Evolutionary conservation across 495 filamentous ascomycete species (phyloP).

Genomic region (Annulohypoxylon stygium): DNA sequence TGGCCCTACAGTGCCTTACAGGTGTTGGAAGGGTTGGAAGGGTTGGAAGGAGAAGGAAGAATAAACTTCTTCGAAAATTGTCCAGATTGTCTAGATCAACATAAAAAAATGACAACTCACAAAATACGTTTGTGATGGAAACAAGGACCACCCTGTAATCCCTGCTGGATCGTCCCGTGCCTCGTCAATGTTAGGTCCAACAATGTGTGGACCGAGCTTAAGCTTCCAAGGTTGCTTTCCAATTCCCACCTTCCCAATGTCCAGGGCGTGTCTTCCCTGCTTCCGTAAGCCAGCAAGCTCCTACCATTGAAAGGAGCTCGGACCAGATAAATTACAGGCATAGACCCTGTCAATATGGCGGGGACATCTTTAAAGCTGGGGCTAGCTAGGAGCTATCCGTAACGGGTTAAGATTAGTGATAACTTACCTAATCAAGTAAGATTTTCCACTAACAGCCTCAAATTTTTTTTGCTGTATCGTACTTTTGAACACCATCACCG

Average conservation of each 20-base stretch:
- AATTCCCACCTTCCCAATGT: not conserved
- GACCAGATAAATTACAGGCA: constrained; percentile 1
- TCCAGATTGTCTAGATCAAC: constrained; percentile 34
- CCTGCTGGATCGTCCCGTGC: constrained; percentile 48
- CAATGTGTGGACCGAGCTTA: constrained; percentile 36
- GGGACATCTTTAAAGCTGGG: not conserved
- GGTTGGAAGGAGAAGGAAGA: constrained; percentile 17
- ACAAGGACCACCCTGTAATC: constrained; percentile 34
- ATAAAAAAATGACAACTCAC: constrained; percentile 45
- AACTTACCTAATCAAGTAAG: constrained; percentile 27
- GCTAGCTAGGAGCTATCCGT: constrained; percentile 5
- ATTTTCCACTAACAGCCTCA: constrained; percentile 16
- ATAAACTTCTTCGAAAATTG: constrained; percentile 15
- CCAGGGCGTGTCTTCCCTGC: too few relatives aligned
- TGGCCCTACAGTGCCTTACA: not conserved
- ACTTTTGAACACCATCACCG: constrained; percentile 6
- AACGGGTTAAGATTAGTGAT: constrained; percentile 19
- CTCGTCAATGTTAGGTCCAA: constrained; percentile 27
- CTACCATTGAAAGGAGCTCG: constrained; percentile 12
- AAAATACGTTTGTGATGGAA: constrained; percentile 38
- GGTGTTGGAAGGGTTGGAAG: not conserved
- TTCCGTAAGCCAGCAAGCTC: not conserved
- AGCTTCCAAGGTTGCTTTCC: constrained; percentile 5
- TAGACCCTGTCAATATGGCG: constrained; percentile 18
- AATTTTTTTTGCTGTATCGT: not conserved